Evolutionary conservation across 441 rosid genomes (phyloP).

Genomic region (Dalechampia spathulata): DNA sequence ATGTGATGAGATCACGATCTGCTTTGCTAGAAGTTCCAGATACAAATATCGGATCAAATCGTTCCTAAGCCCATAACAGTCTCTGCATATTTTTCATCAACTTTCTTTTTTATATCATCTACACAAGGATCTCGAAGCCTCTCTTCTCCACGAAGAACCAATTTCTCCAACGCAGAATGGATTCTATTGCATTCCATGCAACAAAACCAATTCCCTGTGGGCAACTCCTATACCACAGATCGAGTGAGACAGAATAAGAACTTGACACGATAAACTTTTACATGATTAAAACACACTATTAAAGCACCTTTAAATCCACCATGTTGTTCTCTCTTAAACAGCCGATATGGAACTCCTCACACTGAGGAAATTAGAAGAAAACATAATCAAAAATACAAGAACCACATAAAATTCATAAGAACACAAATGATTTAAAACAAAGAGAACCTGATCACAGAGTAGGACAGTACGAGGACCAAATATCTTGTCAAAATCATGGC

Average conservation of each 20-base stretch:
- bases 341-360: conserved; percentile 96
- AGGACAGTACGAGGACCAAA: too few relatives aligned
- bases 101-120: conserved; percentile 40
- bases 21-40: conserved; percentile 28
- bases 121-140: conserved; percentile 50
- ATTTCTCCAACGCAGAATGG: conserved; percentile 44
- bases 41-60: conserved; percentile 75
- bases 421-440: conserved; percentile 6
- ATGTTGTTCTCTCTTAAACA: conserved; percentile 77
- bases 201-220: conserved; percentile 87
- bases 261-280: neutral
- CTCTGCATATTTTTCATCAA: conserved; percentile 28
- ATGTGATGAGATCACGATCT: conserved; percentile 66
- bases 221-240: conserved; percentile 58
- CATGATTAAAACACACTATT: conserved; percentile 7
- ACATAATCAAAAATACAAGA: conserved; percentile 10
- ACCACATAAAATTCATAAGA: conserved; percentile 6
- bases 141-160: conserved; percentile 63
- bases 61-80: conserved; percentile 43
- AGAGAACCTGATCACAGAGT: conserved; percentile 86
- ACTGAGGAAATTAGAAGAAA: conserved; percentile 33
- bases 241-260: conserved; percentile 13
- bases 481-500: too few relatives aligned
- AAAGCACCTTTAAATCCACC: conserved; percentile 86
- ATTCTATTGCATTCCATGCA: conserved; percentile 49